These are phyloP conservation scores for Chlamydomonas asymmetrica DNA, from an alignment of 139 green algal species.

Conservation along the genomic window DNA sequence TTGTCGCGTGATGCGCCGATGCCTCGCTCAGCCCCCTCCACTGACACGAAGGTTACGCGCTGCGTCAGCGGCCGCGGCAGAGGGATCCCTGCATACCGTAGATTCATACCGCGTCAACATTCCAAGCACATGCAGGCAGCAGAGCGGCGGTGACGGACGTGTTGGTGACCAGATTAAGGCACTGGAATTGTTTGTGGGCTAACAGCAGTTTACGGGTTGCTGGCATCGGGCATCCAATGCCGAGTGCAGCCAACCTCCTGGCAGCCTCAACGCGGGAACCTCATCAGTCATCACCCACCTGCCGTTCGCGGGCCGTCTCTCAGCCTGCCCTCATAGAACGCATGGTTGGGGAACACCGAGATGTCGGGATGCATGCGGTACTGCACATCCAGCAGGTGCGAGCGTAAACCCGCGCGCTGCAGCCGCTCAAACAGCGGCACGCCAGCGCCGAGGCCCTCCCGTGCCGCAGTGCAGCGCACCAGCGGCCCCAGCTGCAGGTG, in stretches of 20 bases:
- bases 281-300: background rate
- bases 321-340: conserved; percentile 36
- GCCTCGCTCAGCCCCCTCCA: conserved; percentile 1
- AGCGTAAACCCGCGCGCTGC: background rate
- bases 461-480: conserved; percentile 63
- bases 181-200: no score
- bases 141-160: no score
- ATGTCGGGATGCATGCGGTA: conserved; percentile 55
- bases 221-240: no score
- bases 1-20: conserved; percentile 1
- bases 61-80: conserved; percentile 3
- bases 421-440: conserved; percentile 31
- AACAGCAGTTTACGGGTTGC: no score
- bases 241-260: no score
- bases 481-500: conserved; percentile 87
- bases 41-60: conserved; percentile 10
- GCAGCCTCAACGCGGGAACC: no score
- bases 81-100: background rate
- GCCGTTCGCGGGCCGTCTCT: conserved; percentile 6
- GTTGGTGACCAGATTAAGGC: no score
- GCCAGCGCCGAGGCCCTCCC: background rate
- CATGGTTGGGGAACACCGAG: conserved; percentile 12
- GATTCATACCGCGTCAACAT: no score
- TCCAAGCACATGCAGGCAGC: no score
- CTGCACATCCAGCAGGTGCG: conserved; percentile 39